A percentile compares a stretch with the other conserved stretches of the same genome.
Evolutionary conservation across 2,329 filamentous ascomycete genomes (phyloP).

Genomic region (Zymoseptoria passerinii): DNA sequence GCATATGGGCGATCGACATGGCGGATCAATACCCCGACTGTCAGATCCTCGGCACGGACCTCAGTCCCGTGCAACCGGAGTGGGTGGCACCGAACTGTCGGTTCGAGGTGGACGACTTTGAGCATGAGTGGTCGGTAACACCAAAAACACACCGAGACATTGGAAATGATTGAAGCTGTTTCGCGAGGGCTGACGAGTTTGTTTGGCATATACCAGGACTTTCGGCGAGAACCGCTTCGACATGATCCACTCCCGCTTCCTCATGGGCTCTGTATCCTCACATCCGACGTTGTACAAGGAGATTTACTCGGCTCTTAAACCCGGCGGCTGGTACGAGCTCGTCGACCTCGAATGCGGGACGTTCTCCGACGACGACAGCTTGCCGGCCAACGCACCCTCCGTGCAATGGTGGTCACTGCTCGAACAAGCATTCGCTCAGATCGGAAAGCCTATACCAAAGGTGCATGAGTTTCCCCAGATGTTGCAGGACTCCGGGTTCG

Average conservation of each 20-base stretch:
- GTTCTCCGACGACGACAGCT: slow-evolving; percentile 34
- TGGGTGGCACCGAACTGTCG: slow-evolving; percentile 23
- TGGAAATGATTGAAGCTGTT: neutral
- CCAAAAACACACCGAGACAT: no score
- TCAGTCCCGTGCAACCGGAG: slow-evolving; percentile 26
- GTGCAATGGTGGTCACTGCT: slow-evolving; percentile 14
- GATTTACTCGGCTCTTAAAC: slow-evolving; percentile 29
- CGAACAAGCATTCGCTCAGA: slow-evolving; percentile 16
- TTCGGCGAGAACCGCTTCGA: slow-evolving; percentile 32
- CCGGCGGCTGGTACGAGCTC: slow-evolving; percentile 38
- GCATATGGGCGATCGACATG: slow-evolving; percentile 26
- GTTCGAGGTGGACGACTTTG: slow-evolving; percentile 28
- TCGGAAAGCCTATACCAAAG: slow-evolving; percentile 11
- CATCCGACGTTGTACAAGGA: slow-evolving; percentile 23
- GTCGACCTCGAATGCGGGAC: slow-evolving; percentile 36
- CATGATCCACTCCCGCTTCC: slow-evolving; percentile 36
- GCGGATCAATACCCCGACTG: slow-evolving; percentile 28
- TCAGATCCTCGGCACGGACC: slow-evolving; percentile 31
- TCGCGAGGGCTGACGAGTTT: slow-evolving; percentile 16
- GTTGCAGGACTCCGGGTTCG: slow-evolving; percentile 21
- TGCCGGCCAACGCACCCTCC: slow-evolving; percentile 20
- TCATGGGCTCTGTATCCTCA: slow-evolving; percentile 21
- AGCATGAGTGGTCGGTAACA: slow-evolving; percentile 24
- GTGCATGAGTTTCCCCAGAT: slow-evolving; percentile 10
- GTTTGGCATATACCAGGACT: slow-evolving; percentile 32